Evolutionary conservation across 345 rosid species (phyloP).

Genomic region (Iberis pinnata): DNA sequence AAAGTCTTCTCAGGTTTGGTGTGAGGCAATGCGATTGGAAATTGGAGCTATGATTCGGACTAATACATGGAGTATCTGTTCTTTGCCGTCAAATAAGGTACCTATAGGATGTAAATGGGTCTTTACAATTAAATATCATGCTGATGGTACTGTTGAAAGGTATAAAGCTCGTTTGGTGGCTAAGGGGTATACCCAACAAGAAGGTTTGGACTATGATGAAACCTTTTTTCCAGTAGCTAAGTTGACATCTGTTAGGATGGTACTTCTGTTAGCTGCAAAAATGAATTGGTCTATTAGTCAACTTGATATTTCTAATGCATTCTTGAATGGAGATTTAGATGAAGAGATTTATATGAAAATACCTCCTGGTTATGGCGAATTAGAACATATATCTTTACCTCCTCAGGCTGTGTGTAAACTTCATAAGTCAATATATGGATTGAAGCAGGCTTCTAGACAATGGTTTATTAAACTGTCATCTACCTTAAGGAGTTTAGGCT

Average conservation of each 20-base stretch:
- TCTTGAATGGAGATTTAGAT: background rate
- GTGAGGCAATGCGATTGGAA: no score
- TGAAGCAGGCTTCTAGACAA: background rate
- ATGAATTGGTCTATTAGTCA: background rate
- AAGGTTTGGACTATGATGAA: background rate
- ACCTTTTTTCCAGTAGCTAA: background rate
- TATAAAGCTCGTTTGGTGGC: background rate
- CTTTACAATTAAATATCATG: no score
- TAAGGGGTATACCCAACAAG: background rate
- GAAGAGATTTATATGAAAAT: background rate
- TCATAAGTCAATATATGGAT: background rate
- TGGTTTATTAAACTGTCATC: background rate
- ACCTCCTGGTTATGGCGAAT: background rate
- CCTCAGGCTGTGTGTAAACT: background rate
- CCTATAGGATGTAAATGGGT: no score
- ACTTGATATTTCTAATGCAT: background rate
- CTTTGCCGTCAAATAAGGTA: no score
- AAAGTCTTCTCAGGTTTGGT: no score
- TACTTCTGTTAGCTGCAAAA: background rate
- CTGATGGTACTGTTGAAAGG: no score
- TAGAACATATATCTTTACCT: background rate
- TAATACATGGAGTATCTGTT: no score
- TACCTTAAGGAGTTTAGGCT: fast-evolving
- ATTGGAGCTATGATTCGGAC: no score
- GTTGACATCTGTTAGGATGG: background rate